Conservation (phyloP, 225 moss, liverwort and hornwort genomes). For the Climacium dendroides region DNA sequence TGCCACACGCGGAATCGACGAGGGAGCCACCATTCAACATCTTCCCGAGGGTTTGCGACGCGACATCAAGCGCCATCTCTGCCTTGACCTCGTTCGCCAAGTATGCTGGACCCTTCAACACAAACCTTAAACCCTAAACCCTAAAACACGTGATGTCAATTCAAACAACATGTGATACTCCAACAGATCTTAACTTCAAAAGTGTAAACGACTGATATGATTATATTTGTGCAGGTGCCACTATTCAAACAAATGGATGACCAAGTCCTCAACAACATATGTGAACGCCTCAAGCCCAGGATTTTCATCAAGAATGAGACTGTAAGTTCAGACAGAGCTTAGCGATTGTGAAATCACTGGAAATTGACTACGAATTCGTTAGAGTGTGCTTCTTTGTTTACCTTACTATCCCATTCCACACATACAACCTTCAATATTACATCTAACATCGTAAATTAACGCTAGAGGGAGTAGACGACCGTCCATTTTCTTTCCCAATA, state of each 20-base stretch:
- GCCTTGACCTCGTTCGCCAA: slow-evolving; percentile 71
- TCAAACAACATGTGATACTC: background rate
- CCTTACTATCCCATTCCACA: background rate
- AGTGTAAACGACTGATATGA: background rate
- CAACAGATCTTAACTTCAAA: background rate
- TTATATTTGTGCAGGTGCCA: slow-evolving; percentile 37
- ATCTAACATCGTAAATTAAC: background rate
- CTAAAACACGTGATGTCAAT: background rate
- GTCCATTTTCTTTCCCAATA: background rate
- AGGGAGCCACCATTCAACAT: slow-evolving; percentile 49
- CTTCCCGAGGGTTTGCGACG: slow-evolving; percentile 77
- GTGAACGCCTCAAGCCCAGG: slow-evolving; percentile 30
- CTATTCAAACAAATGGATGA: slow-evolving; percentile 58
- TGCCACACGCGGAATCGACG: slow-evolving; percentile 77
- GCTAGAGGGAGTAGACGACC: background rate
- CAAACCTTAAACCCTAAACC: background rate
- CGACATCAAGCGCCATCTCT: slow-evolving; percentile 77
- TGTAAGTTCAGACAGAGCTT: background rate
- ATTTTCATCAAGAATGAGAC: slow-evolving; percentile 32
- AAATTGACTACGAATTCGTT: background rate
- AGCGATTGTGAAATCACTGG: background rate
- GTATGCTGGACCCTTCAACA: slow-evolving; percentile 4
- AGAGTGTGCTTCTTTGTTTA: background rate
- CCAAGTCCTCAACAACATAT: slow-evolving; percentile 42
- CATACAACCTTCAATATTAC: background rate